Base-by-base conservation (phyloP, 2,329 filamentous ascomycete genomes). In the Penicillium sp. region DNA sequence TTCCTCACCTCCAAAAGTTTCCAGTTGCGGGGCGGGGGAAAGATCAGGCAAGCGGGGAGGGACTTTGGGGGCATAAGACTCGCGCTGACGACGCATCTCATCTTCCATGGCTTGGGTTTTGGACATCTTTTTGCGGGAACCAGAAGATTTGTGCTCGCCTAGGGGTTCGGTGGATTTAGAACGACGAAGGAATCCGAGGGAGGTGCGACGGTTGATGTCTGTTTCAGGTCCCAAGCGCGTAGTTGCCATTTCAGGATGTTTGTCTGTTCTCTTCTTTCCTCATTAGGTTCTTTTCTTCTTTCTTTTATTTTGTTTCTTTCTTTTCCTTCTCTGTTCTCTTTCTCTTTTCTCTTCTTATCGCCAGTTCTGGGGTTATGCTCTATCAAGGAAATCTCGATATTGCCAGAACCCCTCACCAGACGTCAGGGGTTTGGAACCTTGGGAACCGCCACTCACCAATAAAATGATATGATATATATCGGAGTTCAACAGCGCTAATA, bases 91-190 rank as follows among this genome's bases (percentile, higher is more conserved):
- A 67, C 81, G 79, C 60, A 82, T 69, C 51, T 81, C 79, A 67
- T 86, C 83, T 67, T 83, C 76, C 67, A 70, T 73, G 38, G 69
- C 64, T 60, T 75, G 72, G 19, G 73, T 63, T 54, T 75, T 76
- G 51, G 69, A 64, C 66, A 73, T 72, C 65, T 71, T 77, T 62
- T 73, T 77, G 67, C 69, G 73, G 43, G 67, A 66, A 66, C 69
- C 72, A 42, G 67, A 66, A 50, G 67, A 47, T 73, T 79, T 80
- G 63, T 78, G 80, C 66, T 84, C 84, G 66, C 81, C 82, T 57
- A 89, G 73, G 63, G 71, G 74, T 60, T 90, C 86, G 59, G 83
- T 83, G 57, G 86, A 89, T 72, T 89, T 89, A 71, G 83, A 84
- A 66, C 87, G 84, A 75, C 86, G 83, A 62, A 89, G 81, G 70